Conservation (phyloP, 2,329 filamentous ascomycete species). For the Aureobasidium sp. region DNA sequence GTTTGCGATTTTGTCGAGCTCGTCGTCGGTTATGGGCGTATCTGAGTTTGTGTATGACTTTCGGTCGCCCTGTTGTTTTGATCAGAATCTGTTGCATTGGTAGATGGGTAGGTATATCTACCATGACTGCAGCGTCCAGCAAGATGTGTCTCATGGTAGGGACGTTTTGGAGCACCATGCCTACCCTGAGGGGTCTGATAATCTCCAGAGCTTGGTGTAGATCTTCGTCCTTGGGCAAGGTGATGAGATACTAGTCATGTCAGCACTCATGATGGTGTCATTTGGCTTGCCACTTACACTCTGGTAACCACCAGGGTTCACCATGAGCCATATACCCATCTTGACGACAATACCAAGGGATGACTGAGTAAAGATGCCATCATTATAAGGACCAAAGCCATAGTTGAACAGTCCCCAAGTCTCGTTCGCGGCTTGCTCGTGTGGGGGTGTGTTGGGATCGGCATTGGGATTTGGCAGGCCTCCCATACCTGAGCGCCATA, state of each 20-base stretch:
- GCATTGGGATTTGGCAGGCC: conserved; percentile 28
- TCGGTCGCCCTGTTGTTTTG: not conserved
- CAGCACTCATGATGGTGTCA: not conserved
- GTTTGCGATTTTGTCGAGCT: conserved; percentile 36
- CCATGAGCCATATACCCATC: conserved; percentile 51
- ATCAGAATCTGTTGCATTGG: not conserved
- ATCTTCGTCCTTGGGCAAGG: conserved; percentile 44
- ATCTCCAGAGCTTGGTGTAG: conserved; percentile 43
- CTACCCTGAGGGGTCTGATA: conserved; percentile 39
- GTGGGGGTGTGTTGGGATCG: conserved; percentile 19
- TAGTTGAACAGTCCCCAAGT: conserved; percentile 29
- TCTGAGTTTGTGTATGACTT: conserved; percentile 19
- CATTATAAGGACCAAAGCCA: conserved; percentile 32
- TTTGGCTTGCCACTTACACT: not conserved
- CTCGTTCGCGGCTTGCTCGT: conserved; percentile 21
- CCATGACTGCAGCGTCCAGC: conserved; percentile 37
- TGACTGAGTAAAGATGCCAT: conserved; percentile 32
- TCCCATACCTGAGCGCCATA: conserved; percentile 38
- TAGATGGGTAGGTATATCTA: not conserved
- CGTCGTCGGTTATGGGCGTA: conserved; percentile 34
- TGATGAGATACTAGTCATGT: conserved; percentile 32
- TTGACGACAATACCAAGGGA: conserved; percentile 37
- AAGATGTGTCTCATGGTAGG: conserved; percentile 41
- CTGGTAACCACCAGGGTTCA: conserved; percentile 45
- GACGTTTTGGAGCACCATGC: conserved; percentile 42